Evolutionary conservation across 2,329 filamentous ascomycete species (phyloP), one percentile per base, ranked within the genome.

Genomic region (Epicoccum sorghinum): DNA sequence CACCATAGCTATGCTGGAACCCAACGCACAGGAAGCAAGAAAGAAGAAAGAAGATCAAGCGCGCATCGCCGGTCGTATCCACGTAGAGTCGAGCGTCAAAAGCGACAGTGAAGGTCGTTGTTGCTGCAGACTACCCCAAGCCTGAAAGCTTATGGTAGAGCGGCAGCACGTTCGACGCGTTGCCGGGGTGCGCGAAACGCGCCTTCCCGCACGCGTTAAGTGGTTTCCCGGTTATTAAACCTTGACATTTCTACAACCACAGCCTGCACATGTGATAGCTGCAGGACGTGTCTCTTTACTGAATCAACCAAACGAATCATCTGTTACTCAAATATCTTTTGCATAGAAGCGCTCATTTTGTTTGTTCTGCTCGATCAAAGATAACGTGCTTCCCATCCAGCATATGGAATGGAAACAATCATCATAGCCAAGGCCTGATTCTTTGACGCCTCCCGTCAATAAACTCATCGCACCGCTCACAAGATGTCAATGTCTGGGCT

Each of bases 1-100:
- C 65, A 73, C 71, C 74, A 76, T 76, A 67, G 70, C 73, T 69
- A 74, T 72, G 71, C 70, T 61, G 41, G 35, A 61, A 67, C 55
- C 60, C 48, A 61, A 63, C 50, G 58, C 65, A 48, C 55, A 47
- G 52, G 57, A 60, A 60, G 24, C 55, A 63, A 60, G 55, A 58
- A 63, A n/a, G 60, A 59, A 58, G 48, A 47, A 47, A 60, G 38
- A 50, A 47, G 36, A 52, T 33, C 22, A 60, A 42, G 39, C 59
- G 60, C 45, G 66, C 71, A 74, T 73, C 52, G 66, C 65, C 50
- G 58, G 53, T 22, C 25, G 40, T 46, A n/a, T 7, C 36, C 30
- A 41, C 52, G 55, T 45, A 47, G 48, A 45, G 37, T 10, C 51
- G 35, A 54, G 41, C 44, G 57, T 46, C 35, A 47, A 41, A 48